phyloP scores from a whole-genome alignment of 345 rosid genomes.

The Camelina laxa region DNA sequence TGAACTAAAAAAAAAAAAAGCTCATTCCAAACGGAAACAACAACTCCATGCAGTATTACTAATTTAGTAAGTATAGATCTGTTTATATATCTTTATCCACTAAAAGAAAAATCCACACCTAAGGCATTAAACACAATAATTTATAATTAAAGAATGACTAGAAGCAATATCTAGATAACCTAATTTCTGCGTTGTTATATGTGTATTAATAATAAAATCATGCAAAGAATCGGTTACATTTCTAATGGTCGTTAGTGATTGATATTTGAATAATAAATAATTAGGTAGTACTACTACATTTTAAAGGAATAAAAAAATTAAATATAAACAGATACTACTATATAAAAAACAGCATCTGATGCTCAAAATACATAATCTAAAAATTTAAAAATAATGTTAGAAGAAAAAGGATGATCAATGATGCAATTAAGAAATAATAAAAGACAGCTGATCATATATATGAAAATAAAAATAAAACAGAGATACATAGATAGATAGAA shows the following conservation, averaged over 20 bases:
- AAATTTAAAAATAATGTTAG: not conserved
- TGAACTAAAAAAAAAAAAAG: not conserved
- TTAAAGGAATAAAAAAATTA: not conserved
- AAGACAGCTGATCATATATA: constrained; percentile 32
- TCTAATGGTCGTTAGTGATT: constrained; percentile 10
- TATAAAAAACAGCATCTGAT: constrained; percentile 28
- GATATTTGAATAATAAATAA: not conserved
- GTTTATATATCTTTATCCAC: not conserved
- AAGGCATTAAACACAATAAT: not conserved
- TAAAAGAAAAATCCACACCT: not conserved
- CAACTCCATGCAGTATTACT: not conserved
- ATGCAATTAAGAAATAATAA: constrained; percentile 29
- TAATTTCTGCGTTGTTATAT: not conserved
- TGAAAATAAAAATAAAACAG: not conserved
- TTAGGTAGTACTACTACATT: not conserved
- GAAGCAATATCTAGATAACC: not conserved
- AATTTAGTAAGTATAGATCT: not conserved
- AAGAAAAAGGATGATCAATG: not conserved
- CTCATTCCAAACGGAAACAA: not conserved
- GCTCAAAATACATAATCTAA: not conserved
- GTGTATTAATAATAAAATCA: not conserved
- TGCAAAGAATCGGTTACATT: constrained; percentile 16
- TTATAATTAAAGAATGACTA: not conserved
- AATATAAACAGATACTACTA: not conserved
- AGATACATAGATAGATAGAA: too few relatives aligned